phyloP scores from a whole-genome alignment of 2,329 filamentous ascomycete genomes.

The Sporothrix luriei region DNA sequence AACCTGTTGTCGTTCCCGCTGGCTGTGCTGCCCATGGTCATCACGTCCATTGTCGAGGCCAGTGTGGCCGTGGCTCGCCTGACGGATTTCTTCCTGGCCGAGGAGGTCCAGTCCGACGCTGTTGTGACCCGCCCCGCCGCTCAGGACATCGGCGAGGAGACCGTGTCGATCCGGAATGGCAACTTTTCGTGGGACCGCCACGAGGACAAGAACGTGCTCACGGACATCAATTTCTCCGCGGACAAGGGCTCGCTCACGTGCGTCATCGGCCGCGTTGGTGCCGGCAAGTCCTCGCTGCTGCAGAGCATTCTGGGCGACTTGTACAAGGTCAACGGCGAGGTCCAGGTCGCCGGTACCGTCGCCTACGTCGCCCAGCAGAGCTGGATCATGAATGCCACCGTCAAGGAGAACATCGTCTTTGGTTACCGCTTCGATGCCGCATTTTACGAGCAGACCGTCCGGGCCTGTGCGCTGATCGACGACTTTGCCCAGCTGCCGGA shows the following conservation, averaged over 20 bases:
- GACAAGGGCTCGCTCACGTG: constrained; percentile 93
- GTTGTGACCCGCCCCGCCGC: constrained; percentile 70
- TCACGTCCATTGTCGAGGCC: constrained; percentile 92
- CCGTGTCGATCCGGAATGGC: constrained; percentile 78
- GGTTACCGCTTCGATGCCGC: constrained; percentile 89
- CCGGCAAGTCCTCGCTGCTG: constrained; percentile 91
- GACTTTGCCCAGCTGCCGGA: constrained; percentile 93
- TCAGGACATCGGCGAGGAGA: constrained; percentile 79
- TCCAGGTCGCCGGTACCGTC: constrained; percentile 76
- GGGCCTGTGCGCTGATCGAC: constrained; percentile 85
- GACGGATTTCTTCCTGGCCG: constrained; percentile 80
- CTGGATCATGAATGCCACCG: constrained; percentile 98
- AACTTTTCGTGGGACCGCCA: constrained; percentile 95
- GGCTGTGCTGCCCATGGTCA: constrained; percentile 94
- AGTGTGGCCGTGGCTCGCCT: constrained; percentile 88
- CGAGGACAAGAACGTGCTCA: constrained; percentile 68
- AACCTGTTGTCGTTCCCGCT: constrained; percentile 95
- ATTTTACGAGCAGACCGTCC: constrained; percentile 91
- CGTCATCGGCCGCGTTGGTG: constrained; percentile 89
- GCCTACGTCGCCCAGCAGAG: constrained; percentile 92
- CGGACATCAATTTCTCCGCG: constrained; percentile 83
- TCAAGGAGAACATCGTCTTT: constrained; percentile 96
- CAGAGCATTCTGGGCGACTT: constrained; percentile 87
- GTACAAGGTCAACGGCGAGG: constrained; percentile 83
- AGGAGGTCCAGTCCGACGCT: constrained; percentile 87